These are phyloP conservation scores for Plenodomus lindquistii DNA, from an alignment of 2,329 filamentous ascomycete genomes.

Conservation along the genomic window DNA sequence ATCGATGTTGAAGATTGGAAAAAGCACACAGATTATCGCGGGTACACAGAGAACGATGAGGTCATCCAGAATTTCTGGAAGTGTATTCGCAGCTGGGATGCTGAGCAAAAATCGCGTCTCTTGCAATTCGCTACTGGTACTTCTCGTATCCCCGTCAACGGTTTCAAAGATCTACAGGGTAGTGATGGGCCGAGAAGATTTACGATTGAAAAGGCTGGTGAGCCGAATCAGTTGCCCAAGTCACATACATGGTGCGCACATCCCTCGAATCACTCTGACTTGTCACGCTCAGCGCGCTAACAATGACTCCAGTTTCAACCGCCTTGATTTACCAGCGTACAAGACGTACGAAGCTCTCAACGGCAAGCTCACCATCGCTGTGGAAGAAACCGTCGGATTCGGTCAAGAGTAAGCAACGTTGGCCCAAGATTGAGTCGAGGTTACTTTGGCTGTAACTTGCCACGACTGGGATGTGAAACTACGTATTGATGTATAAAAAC, in stretches of 20 bases:
- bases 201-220: conserved; percentile 97
- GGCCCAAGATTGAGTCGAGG: not conserved
- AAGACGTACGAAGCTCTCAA: conserved; percentile 85
- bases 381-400: conserved; percentile 98
- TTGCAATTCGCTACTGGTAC: conserved; percentile 98
- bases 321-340: conserved; percentile 91
- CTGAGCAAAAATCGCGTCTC: conserved; percentile 95
- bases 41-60: conserved; percentile 96
- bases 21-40: conserved; percentile 99
- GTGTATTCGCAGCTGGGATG: conserved; percentile 93
- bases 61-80: conserved; percentile 99
- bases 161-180: conserved; percentile 98
- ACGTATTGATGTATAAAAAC: not conserved
- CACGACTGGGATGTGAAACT: not conserved
- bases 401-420: conserved; percentile 74
- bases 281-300: conserved; percentile 10
- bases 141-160: conserved; percentile 96
- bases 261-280: not conserved
- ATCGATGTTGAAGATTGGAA: conserved; percentile 99
- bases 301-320: conserved; percentile 76
- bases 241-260: conserved; percentile 89
- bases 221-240: conserved; percentile 87
- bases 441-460: not conserved
- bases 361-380: conserved; percentile 90
- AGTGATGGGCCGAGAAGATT: conserved; percentile 94